Evolutionary conservation across 352 stramenopile species (phyloP).

Genomic region (Pythium biforme): DNA sequence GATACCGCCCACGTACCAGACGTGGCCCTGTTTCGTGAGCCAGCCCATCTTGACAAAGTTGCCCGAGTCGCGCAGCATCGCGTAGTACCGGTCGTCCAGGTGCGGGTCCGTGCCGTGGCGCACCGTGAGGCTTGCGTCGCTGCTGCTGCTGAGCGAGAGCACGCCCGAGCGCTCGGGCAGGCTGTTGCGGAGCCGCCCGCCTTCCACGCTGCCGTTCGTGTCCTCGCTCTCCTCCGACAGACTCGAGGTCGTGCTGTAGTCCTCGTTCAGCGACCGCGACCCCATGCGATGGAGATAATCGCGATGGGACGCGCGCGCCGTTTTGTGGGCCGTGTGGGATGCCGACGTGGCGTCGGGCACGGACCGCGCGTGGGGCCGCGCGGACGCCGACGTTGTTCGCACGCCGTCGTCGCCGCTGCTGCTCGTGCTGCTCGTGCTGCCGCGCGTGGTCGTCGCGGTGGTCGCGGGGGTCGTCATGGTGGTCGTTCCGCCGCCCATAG

Average conservation of each 20-base stretch:
- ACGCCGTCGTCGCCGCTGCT: slow-evolving; percentile 9
- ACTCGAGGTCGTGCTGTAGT: slow-evolving; percentile 21
- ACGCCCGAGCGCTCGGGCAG: slow-evolving; percentile 15
- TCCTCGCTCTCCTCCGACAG: slow-evolving; percentile 24
- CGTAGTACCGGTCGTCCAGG: slow-evolving; percentile 69
- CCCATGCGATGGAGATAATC: slow-evolving; percentile 16
- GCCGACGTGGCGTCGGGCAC: slow-evolving; percentile 2
- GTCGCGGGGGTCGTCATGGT: neutral
- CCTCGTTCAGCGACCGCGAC: slow-evolving; percentile 29
- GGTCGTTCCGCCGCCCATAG: neutral
- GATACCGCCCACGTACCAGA: slow-evolving; percentile 58
- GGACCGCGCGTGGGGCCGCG: slow-evolving; percentile 14
- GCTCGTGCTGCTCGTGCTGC: slow-evolving; percentile 15
- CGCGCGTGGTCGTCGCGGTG: neutral
- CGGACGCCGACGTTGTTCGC: neutral
- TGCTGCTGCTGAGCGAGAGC: neutral
- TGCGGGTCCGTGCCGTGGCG: slow-evolving; percentile 59
- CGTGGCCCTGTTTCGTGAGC: slow-evolving; percentile 82
- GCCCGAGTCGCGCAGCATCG: slow-evolving; percentile 55
- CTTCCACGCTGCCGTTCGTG: slow-evolving; percentile 15
- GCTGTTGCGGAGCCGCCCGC: slow-evolving; percentile 22
- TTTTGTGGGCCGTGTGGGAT: neutral
- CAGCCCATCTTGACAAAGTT: slow-evolving; percentile 84
- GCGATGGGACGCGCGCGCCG: neutral
- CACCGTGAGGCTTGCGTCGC: slow-evolving; percentile 1